Evolutionary conservation across 2,329 filamentous ascomycete species (phyloP), one percentile per base, ranked within the genome.

Genomic region (Trichoderma arundinaceum): DNA sequence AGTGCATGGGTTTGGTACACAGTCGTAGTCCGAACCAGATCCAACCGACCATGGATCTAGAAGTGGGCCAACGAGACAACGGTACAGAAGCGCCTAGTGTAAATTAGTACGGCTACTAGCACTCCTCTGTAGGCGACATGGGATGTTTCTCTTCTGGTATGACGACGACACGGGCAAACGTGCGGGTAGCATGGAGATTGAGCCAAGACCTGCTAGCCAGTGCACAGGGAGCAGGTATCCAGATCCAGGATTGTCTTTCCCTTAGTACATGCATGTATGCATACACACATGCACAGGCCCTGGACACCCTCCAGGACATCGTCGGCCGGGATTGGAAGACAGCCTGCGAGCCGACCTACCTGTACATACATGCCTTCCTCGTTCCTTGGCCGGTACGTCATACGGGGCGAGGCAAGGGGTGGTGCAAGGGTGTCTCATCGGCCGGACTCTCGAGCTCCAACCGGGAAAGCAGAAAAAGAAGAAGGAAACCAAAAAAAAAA

Each of bases 1-100:
- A 67, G 46, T 44, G 70, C 71, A 41, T 65, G 60, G 58, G 19
- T 67, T 68, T 67, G 46, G 58, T 43, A 66, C 65, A 58, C 74
- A 73, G 72, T 67, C 72, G 35, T 53, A 35, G 71, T 68, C 68
- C 70, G 70, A 71, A 71, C 74, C 72, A 76, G 74, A 76, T 74
- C 75, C 68, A 74, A 73, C 74, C 72, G 69, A 67, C 72, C 74
- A 76, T 72, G 75, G 76, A 77, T 76, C 74, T 77, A 58, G 67
- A 70, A 71, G 77, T 78, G 77, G 77, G 72, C 70, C 76, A 66
- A 69, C 69, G 69, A 71, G 68, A 72, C 69, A 71, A 46, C 59
- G 69, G 73, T 65, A 70, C 64, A 64, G 57, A 32, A 69, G 64
- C 67, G 67, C 33, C 38, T 64, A 19, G 61, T 22, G 59, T 32